phyloP scores from a whole-genome alignment of 371 early-diverging fungal species.

The Parasitella parasitica region DNA sequence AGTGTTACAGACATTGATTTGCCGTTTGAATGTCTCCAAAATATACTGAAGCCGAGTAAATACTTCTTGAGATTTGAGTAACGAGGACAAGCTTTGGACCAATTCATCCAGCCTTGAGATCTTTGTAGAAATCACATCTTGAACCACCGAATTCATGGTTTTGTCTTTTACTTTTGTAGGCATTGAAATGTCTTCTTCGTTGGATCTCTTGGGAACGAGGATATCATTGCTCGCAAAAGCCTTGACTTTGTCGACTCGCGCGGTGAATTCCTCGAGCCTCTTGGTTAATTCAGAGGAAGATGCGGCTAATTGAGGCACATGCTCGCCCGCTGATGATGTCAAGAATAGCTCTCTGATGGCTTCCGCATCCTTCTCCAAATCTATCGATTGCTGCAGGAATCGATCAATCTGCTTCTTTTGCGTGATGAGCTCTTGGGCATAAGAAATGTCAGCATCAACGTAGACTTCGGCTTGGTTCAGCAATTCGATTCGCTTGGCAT shows the following conservation, averaged over 20 bases:
- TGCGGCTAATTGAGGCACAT: background rate
- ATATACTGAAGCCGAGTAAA: slow-evolving; percentile 38
- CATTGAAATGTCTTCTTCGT: slow-evolving; percentile 24
- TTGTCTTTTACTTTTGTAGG: slow-evolving; percentile 35
- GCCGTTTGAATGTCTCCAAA: slow-evolving; percentile 28
- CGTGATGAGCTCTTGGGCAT: slow-evolving; percentile 21
- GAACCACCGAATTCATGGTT: slow-evolving; percentile 36
- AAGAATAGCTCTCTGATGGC: slow-evolving; percentile 31
- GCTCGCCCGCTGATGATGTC: background rate
- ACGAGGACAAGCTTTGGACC: slow-evolving; percentile 22
- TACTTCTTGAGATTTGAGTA: slow-evolving; percentile 34
- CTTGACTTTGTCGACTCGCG: slow-evolving; percentile 7
- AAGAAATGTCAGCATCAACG: slow-evolving; percentile 19
- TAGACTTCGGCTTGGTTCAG: slow-evolving; percentile 15
- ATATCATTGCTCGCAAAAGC: background rate
- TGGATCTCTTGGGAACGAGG: slow-evolving; percentile 26
- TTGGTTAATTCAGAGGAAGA: background rate
- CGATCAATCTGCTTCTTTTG: slow-evolving; percentile 24
- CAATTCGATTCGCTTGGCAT: slow-evolving; percentile 24
- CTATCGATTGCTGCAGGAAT: slow-evolving; percentile 15
- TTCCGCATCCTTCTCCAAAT: slow-evolving; percentile 34
- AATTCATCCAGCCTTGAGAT: slow-evolving; percentile 26
- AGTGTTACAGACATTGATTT: slow-evolving; percentile 24
- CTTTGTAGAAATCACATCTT: slow-evolving; percentile 34
- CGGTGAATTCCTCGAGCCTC: slow-evolving; percentile 17